Base-by-base conservation (phyloP, 768 basidiomycete genomes). In the Xerocomellus chrysenteron region DNA sequence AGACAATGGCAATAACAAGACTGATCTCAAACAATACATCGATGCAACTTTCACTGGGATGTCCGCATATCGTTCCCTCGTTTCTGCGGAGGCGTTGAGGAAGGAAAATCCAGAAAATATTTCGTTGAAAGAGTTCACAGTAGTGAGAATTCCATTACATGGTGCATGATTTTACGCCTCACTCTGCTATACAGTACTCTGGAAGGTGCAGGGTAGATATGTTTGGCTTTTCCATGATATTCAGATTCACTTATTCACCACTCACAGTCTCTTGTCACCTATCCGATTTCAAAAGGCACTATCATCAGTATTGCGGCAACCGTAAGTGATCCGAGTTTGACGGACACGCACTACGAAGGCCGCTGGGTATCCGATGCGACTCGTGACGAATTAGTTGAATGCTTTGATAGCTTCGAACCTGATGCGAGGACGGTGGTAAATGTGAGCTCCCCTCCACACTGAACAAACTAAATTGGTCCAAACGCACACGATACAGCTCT, bases 21-120 rank as follows among this genome's bases (percentile, higher is more conserved):
- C 28, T 1, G 47, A 67, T 28, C 17, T 63, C 11, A 51, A 16
- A 28, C 55, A 64, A 13, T 59, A 57, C 14, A 47, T 62, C 0
- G 54, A 70, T 16, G 73, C 80, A 7, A 62, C 63, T 0, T 82
- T 76, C 68, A 78, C 74, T 1, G 81, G 82, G 9, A 72, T 69
- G 4, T 52, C 67, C 4, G 69, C 71, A 1, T 80, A 81, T 53
- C 70, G 80, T 5, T 65, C 56, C 4, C 60, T 80, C 21, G 60
- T 80, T 26, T 58, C 76, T 6, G 68, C 66, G 2, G 69, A 74
- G n/a, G 51, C 54, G 2, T 53, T 81, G 51, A 56, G 53, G 21
- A 57, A 59, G 36, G 58, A 62, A 16, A 10, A 60, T 32, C 74
- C 73, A 4, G 49, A 65, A 5, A 61, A 68, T n/a, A 36, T 39